These are phyloP conservation scores for Zoysia matrella DNA, from an alignment of 202 grass and related monocot genomes.

Conservation along the genomic window DNA sequence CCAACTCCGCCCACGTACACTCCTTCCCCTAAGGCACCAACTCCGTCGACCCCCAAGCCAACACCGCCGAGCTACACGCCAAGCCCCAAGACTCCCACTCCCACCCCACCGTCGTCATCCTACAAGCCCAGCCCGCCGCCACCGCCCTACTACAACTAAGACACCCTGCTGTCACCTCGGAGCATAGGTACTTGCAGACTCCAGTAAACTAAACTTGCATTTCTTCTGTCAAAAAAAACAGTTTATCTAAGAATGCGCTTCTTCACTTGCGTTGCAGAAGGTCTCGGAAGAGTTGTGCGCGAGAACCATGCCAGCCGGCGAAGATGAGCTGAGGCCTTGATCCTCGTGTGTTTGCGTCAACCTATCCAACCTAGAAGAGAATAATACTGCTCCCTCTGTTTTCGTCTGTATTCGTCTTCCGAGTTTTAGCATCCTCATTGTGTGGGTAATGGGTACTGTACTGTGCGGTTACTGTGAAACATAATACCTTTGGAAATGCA, in stretches of 20 bases:
- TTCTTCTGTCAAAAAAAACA: neutral
- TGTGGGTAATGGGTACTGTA: slow-evolving; percentile 22
- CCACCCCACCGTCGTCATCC: too few species aligned
- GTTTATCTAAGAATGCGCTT: neutral
- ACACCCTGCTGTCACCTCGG: neutral
- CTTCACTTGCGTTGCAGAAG: slow-evolving; percentile 1
- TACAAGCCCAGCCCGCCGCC: neutral
- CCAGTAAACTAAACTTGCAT: too few species aligned
- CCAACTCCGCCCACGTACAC: neutral
- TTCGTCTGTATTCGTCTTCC: neutral
- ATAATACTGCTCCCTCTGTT: slow-evolving; percentile 26
- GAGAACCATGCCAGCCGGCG: neutral
- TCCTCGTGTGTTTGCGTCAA: slow-evolving; percentile 11
- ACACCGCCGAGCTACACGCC: too few species aligned
- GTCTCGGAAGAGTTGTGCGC: neutral
- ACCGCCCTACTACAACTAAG: slow-evolving; percentile 40
- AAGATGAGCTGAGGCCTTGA: slow-evolving; percentile 22
- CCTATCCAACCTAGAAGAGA: slow-evolving; percentile 28
- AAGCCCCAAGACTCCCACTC: too few species aligned
- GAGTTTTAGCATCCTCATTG: neutral
- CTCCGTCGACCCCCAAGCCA: neutral
- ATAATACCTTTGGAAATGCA: slow-evolving; percentile 37
- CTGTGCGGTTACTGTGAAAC: slow-evolving; percentile 31
- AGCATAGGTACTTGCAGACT: too few species aligned
- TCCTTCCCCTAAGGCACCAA: too few species aligned